These are phyloP conservation scores for Blastocrithidia nonstop DNA, from an alignment of 208 protist genomes.

Conservation along the genomic window DNA sequence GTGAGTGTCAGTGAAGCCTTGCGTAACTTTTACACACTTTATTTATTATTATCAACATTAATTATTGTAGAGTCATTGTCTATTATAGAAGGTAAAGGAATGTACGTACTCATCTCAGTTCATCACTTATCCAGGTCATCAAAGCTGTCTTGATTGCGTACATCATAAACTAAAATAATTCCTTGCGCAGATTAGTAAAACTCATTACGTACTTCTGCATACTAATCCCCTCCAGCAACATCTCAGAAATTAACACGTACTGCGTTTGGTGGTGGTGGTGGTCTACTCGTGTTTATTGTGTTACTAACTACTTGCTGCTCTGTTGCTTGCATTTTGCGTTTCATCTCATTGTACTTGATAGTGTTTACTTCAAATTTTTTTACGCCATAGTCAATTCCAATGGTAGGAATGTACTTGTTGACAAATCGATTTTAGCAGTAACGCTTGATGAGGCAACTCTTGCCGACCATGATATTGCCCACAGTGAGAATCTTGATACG, in stretches of 20 bases:
- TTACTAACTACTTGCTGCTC: not conserved
- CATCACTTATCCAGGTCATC: slow-evolving; percentile 43
- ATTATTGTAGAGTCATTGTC: not conserved
- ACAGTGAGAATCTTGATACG: slow-evolving; percentile 86
- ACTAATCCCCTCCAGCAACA: slow-evolving; percentile 81
- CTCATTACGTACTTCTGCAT: slow-evolving; percentile 88
- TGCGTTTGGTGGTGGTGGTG: slow-evolving; percentile 3
- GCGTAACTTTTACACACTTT: not conserved
- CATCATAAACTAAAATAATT: slow-evolving; percentile 74
- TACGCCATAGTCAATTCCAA: slow-evolving; percentile 95
- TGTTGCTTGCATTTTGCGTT: not conserved
- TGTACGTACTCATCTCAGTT: slow-evolving; percentile 38
- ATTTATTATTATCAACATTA: not conserved
- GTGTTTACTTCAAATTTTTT: slow-evolving; percentile 57
- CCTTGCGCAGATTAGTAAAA: slow-evolving; percentile 93
- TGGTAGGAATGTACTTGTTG: slow-evolving; percentile 91
- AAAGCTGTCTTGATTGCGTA: slow-evolving; percentile 37
- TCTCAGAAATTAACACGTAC: slow-evolving; percentile 95
- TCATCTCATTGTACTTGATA: slow-evolving; percentile 4
- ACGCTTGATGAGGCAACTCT: slow-evolving; percentile 93
- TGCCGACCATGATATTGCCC: slow-evolving; percentile 81
- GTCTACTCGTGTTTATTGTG: slow-evolving; percentile 4
- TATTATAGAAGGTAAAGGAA: not conserved
- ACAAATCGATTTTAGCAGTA: slow-evolving; percentile 94
- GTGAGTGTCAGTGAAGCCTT: slow-evolving; percentile 6